Conservation (phyloP, 371 early-diverging fungal species). For the Fennellomyces sp. region DNA sequence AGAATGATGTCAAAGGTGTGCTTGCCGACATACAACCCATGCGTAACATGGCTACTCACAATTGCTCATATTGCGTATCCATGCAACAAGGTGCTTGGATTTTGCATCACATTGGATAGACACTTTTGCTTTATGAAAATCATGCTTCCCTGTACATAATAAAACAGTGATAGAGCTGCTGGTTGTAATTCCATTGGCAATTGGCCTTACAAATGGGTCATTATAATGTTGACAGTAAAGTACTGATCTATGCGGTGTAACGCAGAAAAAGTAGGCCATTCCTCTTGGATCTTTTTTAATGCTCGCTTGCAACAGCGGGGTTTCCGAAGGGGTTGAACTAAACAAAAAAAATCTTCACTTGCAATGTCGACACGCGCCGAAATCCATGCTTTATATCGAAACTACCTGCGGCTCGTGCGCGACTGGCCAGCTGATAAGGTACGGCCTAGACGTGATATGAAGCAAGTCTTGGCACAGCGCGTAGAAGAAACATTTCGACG, state of each 20-base stretch:
- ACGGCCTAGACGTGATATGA: conserved; percentile 62
- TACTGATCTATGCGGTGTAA: no score
- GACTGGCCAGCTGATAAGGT: conserved; percentile 65
- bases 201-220: no score
- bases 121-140: no score
- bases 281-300: background rate
- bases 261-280: no score
- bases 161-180: no score
- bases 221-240: no score
- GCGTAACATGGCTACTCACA: no score
- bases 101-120: no score
- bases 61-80: no score
- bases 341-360: background rate
- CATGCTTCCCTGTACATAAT: no score
- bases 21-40: background rate
- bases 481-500: conserved; percentile 56
- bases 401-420: conserved; percentile 53
- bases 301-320: background rate
- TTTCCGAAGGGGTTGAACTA: background rate
- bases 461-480: conserved; percentile 53
- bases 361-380: conserved; percentile 26
- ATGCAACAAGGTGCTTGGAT: no score
- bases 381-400: conserved; percentile 53
- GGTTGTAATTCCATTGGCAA: no score
- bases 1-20: background rate